Evolutionary conservation across 192 early-diverging fungal genomes (phyloP).

Genomic region (Coemansia sp.): DNA sequence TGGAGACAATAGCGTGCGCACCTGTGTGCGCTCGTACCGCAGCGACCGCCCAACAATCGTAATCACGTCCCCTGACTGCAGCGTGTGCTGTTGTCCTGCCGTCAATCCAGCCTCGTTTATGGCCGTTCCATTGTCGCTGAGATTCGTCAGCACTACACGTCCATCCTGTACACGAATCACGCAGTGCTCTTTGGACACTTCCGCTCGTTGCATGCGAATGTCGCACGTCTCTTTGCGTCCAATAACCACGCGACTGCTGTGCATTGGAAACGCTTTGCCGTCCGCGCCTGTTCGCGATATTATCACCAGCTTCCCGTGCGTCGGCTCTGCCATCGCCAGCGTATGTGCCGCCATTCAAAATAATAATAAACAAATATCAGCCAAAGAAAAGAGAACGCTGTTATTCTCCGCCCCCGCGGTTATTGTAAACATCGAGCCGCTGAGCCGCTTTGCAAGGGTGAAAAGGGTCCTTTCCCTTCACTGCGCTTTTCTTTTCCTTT

Average conservation of each 20-base stretch:
- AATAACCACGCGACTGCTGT: conserved; percentile 35
- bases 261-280: conserved; percentile 47
- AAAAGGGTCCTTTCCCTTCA: not conserved
- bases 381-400: not conserved
- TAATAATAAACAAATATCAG: conserved; percentile 2
- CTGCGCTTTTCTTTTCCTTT: not conserved
- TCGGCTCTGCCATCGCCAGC: conserved; percentile 15
- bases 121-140: conserved; percentile 33
- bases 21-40: conserved; percentile 23
- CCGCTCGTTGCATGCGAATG: conserved; percentile 40
- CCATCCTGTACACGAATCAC: conserved; percentile 17
- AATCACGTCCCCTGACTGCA: conserved; percentile 33
- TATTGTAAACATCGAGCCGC: not conserved
- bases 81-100: conserved; percentile 20
- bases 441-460: not conserved
- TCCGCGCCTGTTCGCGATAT: conserved; percentile 43
- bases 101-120: conserved; percentile 14
- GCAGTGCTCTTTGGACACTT: conserved; percentile 51
- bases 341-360: not conserved
- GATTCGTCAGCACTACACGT: conserved; percentile 30
- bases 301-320: conserved; percentile 38
- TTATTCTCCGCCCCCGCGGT: not conserved
- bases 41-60: conserved; percentile 45
- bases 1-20: not conserved
- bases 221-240: conserved; percentile 52